Conservation (phyloP, 2,329 filamentous ascomycete genomes). For the Ascochyta koolunga region DNA sequence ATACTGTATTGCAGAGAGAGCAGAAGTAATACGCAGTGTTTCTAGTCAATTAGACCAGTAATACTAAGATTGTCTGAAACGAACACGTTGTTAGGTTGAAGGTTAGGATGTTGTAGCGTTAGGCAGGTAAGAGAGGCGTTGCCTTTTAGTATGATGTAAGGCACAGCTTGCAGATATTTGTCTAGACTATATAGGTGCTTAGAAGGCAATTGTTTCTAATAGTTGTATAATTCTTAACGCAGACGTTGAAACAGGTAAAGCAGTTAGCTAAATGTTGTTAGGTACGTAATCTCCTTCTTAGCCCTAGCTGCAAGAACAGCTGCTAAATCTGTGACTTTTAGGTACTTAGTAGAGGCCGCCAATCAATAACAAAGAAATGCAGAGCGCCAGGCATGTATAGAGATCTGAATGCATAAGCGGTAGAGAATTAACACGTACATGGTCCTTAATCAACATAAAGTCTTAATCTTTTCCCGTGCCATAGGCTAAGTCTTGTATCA, state of each 20-base stretch:
- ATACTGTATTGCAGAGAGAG: conserved; percentile 49
- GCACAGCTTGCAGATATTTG: conserved; percentile 36
- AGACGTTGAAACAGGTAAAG: conserved; percentile 42
- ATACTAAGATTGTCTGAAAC: conserved; percentile 41
- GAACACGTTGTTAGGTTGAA: conserved; percentile 38
- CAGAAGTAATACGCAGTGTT: conserved; percentile 47
- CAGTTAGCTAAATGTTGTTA: conserved; percentile 35
- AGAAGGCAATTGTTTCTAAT: conserved; percentile 34
- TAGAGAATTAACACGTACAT: conserved; percentile 32
- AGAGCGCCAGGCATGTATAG: not conserved
- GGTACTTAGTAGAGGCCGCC: conserved; percentile 18
- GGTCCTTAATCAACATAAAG: conserved; percentile 39
- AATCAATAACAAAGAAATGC: not conserved
- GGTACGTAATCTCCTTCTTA: conserved; percentile 41
- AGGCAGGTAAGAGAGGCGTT: conserved; percentile 22
- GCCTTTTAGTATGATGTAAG: conserved; percentile 28
- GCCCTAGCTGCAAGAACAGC: conserved; percentile 37
- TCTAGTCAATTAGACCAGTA: conserved; percentile 51
- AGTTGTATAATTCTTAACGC: conserved; percentile 39
- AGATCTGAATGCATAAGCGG: not conserved
- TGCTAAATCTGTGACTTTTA: conserved; percentile 31
- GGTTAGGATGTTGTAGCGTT: conserved; percentile 44
- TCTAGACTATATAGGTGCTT: conserved; percentile 37
- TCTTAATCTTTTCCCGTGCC: conserved; percentile 37
- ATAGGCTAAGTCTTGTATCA: conserved; percentile 33